These are phyloP conservation scores for Crithidia acanthocephali DNA, from an alignment of 208 protist species.

Conservation along the genomic window DNA sequence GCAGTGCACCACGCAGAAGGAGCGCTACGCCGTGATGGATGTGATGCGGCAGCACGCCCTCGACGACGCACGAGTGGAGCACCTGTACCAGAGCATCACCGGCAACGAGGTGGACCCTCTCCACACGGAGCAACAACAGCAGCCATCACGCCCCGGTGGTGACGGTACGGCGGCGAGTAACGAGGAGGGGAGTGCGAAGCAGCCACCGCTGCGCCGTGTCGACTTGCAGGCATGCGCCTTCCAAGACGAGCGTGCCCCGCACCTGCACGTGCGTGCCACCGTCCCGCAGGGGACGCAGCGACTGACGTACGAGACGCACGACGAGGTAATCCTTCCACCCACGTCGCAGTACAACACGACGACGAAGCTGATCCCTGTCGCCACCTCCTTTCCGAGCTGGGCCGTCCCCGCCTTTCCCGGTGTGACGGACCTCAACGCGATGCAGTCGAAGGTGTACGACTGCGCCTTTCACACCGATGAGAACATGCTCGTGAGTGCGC, in stretches of 20 bases:
- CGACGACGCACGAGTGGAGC: constrained; percentile 59
- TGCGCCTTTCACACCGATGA: constrained; percentile 94
- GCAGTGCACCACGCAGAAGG: constrained; percentile 55
- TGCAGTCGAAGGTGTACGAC: constrained; percentile 97
- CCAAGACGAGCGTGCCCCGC: constrained; percentile 81
- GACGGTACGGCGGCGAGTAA: neutral
- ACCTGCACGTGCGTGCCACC: constrained; percentile 64
- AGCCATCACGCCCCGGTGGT: neutral
- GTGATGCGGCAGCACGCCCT: constrained; percentile 71
- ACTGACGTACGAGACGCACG: constrained; percentile 82
- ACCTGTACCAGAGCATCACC: constrained; percentile 84
- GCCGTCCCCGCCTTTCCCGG: constrained; percentile 60
- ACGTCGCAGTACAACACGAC: constrained; percentile 53
- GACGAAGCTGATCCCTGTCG: constrained; percentile 36
- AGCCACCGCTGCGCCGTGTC: constrained; percentile 62
- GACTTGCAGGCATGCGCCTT: constrained; percentile 81
- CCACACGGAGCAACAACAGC: constrained; percentile 29
- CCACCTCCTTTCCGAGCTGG: constrained; percentile 70
- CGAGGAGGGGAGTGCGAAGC: constrained; percentile 29
- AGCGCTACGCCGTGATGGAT: constrained; percentile 78
- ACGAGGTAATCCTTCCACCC: constrained; percentile 85
- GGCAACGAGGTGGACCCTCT: constrained; percentile 69
- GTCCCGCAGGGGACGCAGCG: constrained; percentile 77
- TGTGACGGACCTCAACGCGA: constrained; percentile 93
- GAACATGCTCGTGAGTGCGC: constrained; percentile 99